A percentile compares a stretch with the other conserved stretches of the same genome.
Evolutionary conservation across 441 rosid genomes (phyloP).

Genomic region (Melastoma candidum): DNA sequence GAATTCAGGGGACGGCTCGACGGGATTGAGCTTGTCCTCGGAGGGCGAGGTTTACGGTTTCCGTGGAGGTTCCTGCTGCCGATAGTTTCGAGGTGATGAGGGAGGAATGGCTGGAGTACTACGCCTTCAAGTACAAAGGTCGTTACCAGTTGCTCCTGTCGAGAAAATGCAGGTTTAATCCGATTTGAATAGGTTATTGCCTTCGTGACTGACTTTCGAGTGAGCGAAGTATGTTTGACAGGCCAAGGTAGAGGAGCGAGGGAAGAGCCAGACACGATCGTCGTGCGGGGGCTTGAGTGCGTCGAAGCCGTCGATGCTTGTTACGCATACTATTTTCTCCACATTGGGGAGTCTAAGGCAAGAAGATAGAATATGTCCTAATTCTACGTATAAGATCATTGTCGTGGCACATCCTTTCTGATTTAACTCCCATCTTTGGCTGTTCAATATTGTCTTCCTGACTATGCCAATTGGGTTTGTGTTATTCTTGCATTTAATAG

Average conservation of each 20-base stretch:
- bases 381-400: too few relatives aligned
- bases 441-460: too few relatives aligned
- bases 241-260: slow-evolving; percentile 56
- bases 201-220: neutral
- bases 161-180: neutral
- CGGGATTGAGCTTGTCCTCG: slow-evolving; percentile 76
- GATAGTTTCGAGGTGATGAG: slow-evolving; percentile 70
- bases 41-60: slow-evolving; percentile 69
- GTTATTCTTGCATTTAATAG: slow-evolving; percentile 27
- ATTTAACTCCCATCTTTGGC: too few relatives aligned
- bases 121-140: slow-evolving; percentile 57
- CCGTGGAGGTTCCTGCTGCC: slow-evolving; percentile 38
- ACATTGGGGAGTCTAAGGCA: slow-evolving; percentile 77
- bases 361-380: too few relatives aligned
- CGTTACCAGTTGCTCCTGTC: neutral
- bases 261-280: slow-evolving; percentile 69
- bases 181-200: neutral
- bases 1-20: slow-evolving; percentile 13
- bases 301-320: slow-evolving; percentile 85
- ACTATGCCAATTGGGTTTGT: too few relatives aligned
- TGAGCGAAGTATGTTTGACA: slow-evolving; percentile 13
- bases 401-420: too few relatives aligned
- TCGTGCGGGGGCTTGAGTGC: slow-evolving; percentile 70
- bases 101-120: slow-evolving; percentile 70
- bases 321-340: slow-evolving; percentile 81